Conservation (phyloP, 495 filamentous ascomycete species). For the Beverwykella pulmonaria region DNA sequence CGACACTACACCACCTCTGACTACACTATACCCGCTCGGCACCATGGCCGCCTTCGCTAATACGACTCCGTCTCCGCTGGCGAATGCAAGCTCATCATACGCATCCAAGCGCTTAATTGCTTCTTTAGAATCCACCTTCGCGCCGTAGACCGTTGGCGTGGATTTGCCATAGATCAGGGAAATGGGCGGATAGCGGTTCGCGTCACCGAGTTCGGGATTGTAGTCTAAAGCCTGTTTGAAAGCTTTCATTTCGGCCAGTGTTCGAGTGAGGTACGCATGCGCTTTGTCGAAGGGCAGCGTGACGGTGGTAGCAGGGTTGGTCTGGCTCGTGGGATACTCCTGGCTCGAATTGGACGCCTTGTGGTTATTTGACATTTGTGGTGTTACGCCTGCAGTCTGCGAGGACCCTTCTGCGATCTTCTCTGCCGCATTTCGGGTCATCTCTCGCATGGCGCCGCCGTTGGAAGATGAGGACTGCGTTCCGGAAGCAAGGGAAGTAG, state of each 20-base stretch:
- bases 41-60: constrained; percentile 84
- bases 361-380: constrained; percentile 40
- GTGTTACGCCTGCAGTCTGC: constrained; percentile 11
- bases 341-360: constrained; percentile 24
- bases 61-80: constrained; percentile 86
- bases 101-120: constrained; percentile 73
- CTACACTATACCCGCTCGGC: constrained; percentile 74
- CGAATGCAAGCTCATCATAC: constrained; percentile 87
- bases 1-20: constrained; percentile 69
- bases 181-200: constrained; percentile 77
- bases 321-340: constrained; percentile 43
- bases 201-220: constrained; percentile 57
- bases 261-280: constrained; percentile 74
- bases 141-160: constrained; percentile 80
- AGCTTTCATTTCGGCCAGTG: constrained; percentile 65
- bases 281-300: constrained; percentile 57
- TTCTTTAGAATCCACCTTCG: constrained; percentile 67
- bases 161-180: constrained; percentile 88
- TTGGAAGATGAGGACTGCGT: constrained; percentile 2
- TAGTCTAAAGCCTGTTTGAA: constrained; percentile 77
- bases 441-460: constrained; percentile 21
- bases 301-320: constrained; percentile 45
- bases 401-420: constrained; percentile 19
- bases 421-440: constrained; percentile 36
- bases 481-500: constrained; percentile 8